A percentile compares a stretch with the other conserved stretches of the same genome.
phyloP scores from a whole-genome alignment of 1,139 yeast species.

The Petasospora rhodanensis region DNA sequence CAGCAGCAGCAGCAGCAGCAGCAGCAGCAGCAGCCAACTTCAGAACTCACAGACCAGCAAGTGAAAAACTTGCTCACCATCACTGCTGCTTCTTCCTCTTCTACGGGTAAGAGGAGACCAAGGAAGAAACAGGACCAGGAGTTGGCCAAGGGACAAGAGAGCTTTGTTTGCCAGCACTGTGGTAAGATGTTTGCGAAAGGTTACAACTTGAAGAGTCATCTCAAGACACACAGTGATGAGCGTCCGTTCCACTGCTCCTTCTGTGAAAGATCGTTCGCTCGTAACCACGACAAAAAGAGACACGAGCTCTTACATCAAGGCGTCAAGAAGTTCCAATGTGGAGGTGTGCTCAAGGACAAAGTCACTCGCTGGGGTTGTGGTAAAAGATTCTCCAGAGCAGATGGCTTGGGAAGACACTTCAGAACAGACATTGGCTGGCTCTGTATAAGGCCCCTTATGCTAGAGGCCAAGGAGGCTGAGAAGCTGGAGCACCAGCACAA shows the following conservation, averaged over 20 bases:
- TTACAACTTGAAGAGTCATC: conserved; percentile 51
- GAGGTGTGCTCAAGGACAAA: conserved; percentile 48
- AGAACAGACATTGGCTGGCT: conserved; percentile 57
- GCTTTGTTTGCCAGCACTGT: conserved; percentile 43
- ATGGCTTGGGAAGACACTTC: conserved; percentile 54
- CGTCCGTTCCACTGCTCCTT: conserved; percentile 47
- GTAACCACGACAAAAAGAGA: conserved; percentile 53
- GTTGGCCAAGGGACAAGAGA: conserved; percentile 3
- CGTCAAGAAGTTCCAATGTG: conserved; percentile 50
- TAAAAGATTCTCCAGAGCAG: conserved; percentile 52
- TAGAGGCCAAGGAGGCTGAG: conserved; percentile 35
- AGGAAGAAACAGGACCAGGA: conserved; percentile 1
- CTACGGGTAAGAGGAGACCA: conserved; percentile 12
- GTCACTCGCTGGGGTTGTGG: conserved; percentile 55
- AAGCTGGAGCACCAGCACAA: conserved; percentile 2
- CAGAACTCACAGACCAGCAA: conserved; percentile 10
- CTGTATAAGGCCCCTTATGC: conserved; percentile 52
- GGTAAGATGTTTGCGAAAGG: conserved; percentile 49
- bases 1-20: too few relatives aligned
- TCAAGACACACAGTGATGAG: conserved; percentile 53
- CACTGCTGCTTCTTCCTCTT: conserved; percentile 7
- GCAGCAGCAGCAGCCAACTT: background rate
- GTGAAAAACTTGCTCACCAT: conserved; percentile 9
- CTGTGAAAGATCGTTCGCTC: conserved; percentile 49
- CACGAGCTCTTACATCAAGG: conserved; percentile 55